Conservation (phyloP, 768 basidiomycete species). For the Serendipita sp. region DNA sequence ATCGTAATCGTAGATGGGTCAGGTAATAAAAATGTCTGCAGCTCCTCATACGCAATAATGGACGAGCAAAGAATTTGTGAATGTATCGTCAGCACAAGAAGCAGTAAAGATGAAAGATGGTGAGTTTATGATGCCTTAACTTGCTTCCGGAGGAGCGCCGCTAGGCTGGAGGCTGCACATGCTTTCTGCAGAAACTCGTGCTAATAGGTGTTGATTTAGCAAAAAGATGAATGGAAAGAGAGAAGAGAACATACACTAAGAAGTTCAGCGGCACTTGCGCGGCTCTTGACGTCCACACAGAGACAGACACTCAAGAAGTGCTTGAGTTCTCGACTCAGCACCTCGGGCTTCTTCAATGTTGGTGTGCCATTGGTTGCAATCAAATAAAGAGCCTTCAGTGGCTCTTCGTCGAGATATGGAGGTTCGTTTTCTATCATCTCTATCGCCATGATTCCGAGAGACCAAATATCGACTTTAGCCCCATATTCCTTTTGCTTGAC, state of each 20-base stretch:
- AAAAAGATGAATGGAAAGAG: constrained; percentile 2
- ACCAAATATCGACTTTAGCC: constrained; percentile 94
- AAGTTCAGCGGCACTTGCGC: constrained; percentile 75
- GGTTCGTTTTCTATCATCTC: constrained; percentile 99
- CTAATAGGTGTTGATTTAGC: constrained; percentile 25
- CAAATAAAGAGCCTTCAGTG: constrained; percentile 81
- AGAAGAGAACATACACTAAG: constrained; percentile 43
- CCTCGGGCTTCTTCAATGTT: constrained; percentile 90
- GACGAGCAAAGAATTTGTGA: too few relatives aligned
- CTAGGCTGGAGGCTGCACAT: constrained; percentile 66
- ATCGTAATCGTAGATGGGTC: too few relatives aligned
- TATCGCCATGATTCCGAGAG: constrained; percentile 94
- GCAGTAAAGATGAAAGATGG: neutral
- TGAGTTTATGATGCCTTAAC: constrained; percentile 15
- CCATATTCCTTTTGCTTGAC: constrained; percentile 96
- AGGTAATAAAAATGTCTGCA: too few relatives aligned
- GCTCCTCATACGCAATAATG: too few relatives aligned
- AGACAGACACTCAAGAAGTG: constrained; percentile 94
- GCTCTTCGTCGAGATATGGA: constrained; percentile 90
- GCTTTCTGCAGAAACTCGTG: constrained; percentile 90
- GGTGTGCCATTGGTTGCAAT: constrained; percentile 98
- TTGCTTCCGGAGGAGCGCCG: constrained; percentile 49
- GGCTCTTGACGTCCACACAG: constrained; percentile 88
- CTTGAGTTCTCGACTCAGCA: constrained; percentile 82
- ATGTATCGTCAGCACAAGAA: too few relatives aligned